Base-by-base conservation (phyloP, 2,329 filamentous ascomycete genomes). In the Ceratocystis eucalypticola region DNA sequence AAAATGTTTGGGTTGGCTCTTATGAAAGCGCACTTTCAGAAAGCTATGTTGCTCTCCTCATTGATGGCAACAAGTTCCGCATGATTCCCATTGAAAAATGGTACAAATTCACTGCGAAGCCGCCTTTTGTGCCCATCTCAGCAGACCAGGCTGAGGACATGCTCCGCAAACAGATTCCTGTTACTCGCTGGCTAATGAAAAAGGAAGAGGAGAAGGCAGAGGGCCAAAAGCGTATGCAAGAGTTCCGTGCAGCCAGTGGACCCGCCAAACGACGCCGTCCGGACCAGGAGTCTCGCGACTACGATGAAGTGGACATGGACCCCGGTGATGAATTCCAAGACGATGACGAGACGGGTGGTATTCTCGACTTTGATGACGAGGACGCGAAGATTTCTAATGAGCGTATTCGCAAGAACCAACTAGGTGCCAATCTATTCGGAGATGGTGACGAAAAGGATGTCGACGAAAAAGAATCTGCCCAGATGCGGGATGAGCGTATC, bases 81-180 rank as follows among this genome's bases (percentile, higher is more conserved):
- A 89, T 97, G 85, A 81, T 96, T 2, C 95, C 95, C 0, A 77
- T 97, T 20, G 93, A 99, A 76, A 96, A 96, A 73, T 96, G 89
- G 87, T 99, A 99, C 77, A 88, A 85, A 66, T 95, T 96, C 73
- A 86, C 83, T 3, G 82, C 87, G 55, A 93, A 93, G 74, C 88
- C 90, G 66, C 84, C 87, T 10, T 93, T 94, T 73, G 86, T 88
- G 73, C 82, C 85, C 0, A 84, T 92, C 74, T 87, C 85, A 0
- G 85, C 92, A 10, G 92, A 96, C 69, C 87, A 96, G 73, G 90
- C 89, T 0, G 92, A 97, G 74, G 87, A 87, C 66, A 80, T 86
- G 66, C 91, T 96, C 87, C 85, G 82, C 68, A 88, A 89, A 74
- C 91, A 91, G 74, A 81, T 85, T 61, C 87, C 87, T 68, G 84